A percentile compares a stretch with the other conserved stretches of the same genome.
Conservation (phyloP, 2,329 filamentous ascomycete genomes). For the Tympanopsis confertula region DNA sequence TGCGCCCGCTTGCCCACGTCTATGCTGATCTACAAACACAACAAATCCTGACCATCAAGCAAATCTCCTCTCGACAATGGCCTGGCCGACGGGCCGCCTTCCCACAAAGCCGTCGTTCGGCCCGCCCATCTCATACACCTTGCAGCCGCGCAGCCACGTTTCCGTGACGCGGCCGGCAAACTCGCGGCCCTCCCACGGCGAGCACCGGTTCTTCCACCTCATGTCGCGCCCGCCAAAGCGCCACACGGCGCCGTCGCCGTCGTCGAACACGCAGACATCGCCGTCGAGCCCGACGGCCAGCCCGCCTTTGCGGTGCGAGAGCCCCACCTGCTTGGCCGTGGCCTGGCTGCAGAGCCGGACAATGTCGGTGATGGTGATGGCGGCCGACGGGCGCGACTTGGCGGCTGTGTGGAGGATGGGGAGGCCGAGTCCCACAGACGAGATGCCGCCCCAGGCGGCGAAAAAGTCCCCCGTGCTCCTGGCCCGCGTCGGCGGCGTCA, state of each 20-base stretch:
- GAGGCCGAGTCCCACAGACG: constrained; percentile 81
- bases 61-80: constrained; percentile 48
- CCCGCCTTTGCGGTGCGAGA: constrained; percentile 72
- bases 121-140: constrained; percentile 61
- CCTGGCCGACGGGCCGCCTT: constrained; percentile 32
- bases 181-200: constrained; percentile 72
- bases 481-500: constrained; percentile 21
- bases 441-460: constrained; percentile 91
- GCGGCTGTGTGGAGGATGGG: constrained; percentile 80
- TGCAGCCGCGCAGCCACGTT: constrained; percentile 72
- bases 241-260: constrained; percentile 59
- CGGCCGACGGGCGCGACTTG: constrained; percentile 39
- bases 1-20: too few species aligned
- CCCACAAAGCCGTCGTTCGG: constrained; percentile 34
- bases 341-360: constrained; percentile 77
- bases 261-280: constrained; percentile 87
- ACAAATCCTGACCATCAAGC: constrained; percentile 14
- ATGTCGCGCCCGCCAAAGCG: constrained; percentile 65
- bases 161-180: constrained; percentile 70
- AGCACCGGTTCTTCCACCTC: constrained; percentile 90
- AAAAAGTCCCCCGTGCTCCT: constrained; percentile 71
- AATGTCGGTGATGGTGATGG: constrained; percentile 58
- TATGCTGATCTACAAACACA: too few species aligned
- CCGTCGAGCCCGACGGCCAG: constrained; percentile 74
- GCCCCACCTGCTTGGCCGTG: constrained; percentile 78